Base-by-base conservation (phyloP, 2,329 filamentous ascomycete genomes). In the Fusarium miscanthi region DNA sequence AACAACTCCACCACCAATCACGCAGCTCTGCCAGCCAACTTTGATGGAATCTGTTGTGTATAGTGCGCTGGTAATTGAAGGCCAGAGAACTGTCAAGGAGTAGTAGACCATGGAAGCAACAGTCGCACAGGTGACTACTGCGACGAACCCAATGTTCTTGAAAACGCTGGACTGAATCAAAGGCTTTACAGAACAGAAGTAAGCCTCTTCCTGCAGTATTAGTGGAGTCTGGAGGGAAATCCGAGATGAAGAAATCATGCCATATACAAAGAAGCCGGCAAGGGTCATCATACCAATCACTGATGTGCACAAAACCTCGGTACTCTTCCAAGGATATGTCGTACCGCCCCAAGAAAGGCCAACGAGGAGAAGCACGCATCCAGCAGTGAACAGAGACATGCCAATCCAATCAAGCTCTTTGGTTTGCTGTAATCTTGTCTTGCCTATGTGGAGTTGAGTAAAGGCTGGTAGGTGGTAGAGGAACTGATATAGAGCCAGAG, bases 381-480 rank as follows among this genome's bases (percentile, higher is more conserved):
- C 84, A 19, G 78, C 74, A 17, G 81, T 71, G 72, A 82, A 85
- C 3, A 87, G 78, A 40, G 83, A 72, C 57, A 86, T 82, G 35
- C 85, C 85, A 42, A 84, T 61, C 66, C 79, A 84, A 74, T 87
- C 87, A 17, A 88, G 79, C 63, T 83, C 79, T 72, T 80, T 82
- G 46, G 84, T 68, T 72, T 82, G 80, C 68, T 84, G 77, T 72
- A 78, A 71, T 49, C 77, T 79, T 4, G 80, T 79, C 74, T 82
- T 83, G 41, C 79, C 76, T 30, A 81, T 74, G 65, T 85, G 83
- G 23, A 85, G 81, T 76, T 83, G 82, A 25, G 80, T 74, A 74
- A 82, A 86, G 12, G 81, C 82, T 1, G 86, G 85, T 30, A 85
- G 86, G 69, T 83, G 82, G 76, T 87, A 87, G 61, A 85, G 83